A percentile compares a stretch with the other conserved stretches of the same genome.
Conservation (phyloP, 2,329 filamentous ascomycete genomes). For the Clonostachys sp. region DNA sequence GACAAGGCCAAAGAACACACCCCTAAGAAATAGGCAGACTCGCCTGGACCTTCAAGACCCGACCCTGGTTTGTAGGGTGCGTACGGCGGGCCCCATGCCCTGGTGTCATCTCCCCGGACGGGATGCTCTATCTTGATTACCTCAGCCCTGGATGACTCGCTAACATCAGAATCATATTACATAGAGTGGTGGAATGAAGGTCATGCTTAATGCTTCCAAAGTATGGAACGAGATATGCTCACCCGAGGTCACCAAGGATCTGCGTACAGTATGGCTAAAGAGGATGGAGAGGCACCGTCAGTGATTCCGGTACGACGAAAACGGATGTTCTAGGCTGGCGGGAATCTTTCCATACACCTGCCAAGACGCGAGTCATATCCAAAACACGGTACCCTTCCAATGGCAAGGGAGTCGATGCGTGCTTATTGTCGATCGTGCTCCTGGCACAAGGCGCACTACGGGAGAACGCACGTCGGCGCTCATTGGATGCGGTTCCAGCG, state of each 20-base stretch:
- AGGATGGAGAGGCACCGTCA: background rate
- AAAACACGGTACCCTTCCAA: slow-evolving; percentile 84
- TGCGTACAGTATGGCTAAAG: slow-evolving; percentile 91
- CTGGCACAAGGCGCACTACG: too few relatives aligned
- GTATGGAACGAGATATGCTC: slow-evolving; percentile 23
- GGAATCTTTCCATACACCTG: slow-evolving; percentile 64
- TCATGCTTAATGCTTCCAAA: too few relatives aligned
- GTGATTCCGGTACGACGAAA: background rate
- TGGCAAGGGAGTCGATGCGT: slow-evolving; percentile 38
- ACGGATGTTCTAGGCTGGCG: background rate
- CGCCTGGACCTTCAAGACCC: slow-evolving; percentile 65
- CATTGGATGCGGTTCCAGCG: too few relatives aligned
- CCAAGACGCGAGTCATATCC: slow-evolving; percentile 94
- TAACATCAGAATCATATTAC: too few relatives aligned
- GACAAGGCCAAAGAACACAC: slow-evolving; percentile 40
- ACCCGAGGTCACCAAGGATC: slow-evolving; percentile 94
- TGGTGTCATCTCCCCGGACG: slow-evolving; percentile 83
- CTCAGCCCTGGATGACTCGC: slow-evolving; percentile 61
- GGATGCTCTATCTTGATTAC: slow-evolving; percentile 98
- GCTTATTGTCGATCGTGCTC: too few relatives aligned
- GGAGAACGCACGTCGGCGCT: too few relatives aligned
- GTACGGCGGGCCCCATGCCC: slow-evolving; percentile 95
- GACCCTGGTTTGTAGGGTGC: slow-evolving; percentile 67
- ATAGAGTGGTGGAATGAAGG: too few relatives aligned
- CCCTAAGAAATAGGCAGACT: slow-evolving; percentile 90